These are phyloP conservation scores for Meyerozyma carpophila DNA, from an alignment of 1,139 yeast genomes.

Conservation along the genomic window DNA sequence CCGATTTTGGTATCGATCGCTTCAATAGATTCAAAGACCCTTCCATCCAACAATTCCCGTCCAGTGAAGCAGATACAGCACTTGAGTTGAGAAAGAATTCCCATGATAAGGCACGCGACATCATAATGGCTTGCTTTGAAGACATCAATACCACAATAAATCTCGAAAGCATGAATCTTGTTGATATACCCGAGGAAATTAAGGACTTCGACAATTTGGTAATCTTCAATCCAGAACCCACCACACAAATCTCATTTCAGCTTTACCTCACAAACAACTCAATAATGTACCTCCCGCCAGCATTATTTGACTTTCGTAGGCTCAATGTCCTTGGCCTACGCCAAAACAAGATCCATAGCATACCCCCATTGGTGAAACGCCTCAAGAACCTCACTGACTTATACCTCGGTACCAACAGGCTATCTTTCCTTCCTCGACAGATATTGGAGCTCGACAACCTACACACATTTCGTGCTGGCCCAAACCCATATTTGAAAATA, in stretches of 20 bases:
- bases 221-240: conserved; percentile 22
- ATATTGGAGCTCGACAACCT: conserved; percentile 40
- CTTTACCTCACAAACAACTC: conserved; percentile 47
- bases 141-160: conserved; percentile 31
- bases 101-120: conserved; percentile 24
- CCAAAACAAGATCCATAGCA: conserved; percentile 40
- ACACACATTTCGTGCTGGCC: conserved; percentile 44
- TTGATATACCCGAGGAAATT: conserved; percentile 48
- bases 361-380: conserved; percentile 50
- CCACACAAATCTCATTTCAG: conserved; percentile 31
- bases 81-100: conserved; percentile 8
- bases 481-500: conserved; percentile 33
- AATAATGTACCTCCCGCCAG: conserved; percentile 46
- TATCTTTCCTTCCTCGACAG: conserved; percentile 51
- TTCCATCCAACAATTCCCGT: conserved; percentile 21
- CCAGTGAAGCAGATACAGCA: conserved; percentile 19
- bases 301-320: conserved; percentile 43
- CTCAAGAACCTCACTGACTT: conserved; percentile 42
- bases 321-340: conserved; percentile 52
- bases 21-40: conserved; percentile 37
- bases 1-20: conserved; percentile 43
- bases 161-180: conserved; percentile 38
- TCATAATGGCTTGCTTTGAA: conserved; percentile 37
- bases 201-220: conserved; percentile 49
- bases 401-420: conserved; percentile 46